A percentile compares a stretch with the other conserved stretches of the same genome.
phyloP scores from a whole-genome alignment of 805 yeast species.

The Hanseniaspora osmophila region DNA sequence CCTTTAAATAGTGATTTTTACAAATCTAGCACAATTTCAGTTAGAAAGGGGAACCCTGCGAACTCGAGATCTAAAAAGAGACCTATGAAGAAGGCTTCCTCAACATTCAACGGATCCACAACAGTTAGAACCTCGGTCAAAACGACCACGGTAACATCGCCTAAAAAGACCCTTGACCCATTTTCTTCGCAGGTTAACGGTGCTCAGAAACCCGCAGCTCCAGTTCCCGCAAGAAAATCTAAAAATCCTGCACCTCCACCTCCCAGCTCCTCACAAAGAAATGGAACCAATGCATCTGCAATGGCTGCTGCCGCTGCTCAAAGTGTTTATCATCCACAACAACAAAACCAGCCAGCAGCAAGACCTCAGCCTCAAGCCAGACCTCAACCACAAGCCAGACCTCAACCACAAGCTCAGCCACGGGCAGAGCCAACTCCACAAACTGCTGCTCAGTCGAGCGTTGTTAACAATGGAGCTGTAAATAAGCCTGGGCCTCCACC shows the following conservation, averaged over 20 bases:
- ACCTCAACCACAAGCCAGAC: slow-evolving; percentile 17
- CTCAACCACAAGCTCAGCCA: slow-evolving; percentile 10
- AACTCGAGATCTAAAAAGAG: slow-evolving; percentile 54
- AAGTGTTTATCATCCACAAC: slow-evolving; percentile 19
- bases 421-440: slow-evolving; percentile 8
- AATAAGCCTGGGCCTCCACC: slow-evolving; percentile 40
- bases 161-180: slow-evolving; percentile 29
- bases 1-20: slow-evolving; percentile 60
- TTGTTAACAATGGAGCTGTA: slow-evolving; percentile 10
- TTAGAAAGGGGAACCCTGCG: slow-evolving; percentile 66
- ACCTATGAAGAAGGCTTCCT: slow-evolving; percentile 42
- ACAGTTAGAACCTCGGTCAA: slow-evolving; percentile 18
- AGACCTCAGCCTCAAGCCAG: slow-evolving; percentile 36
- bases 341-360: slow-evolving; percentile 48
- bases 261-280: slow-evolving; percentile 14
- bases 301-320: slow-evolving; percentile 30
- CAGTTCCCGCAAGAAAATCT: slow-evolving; percentile 14
- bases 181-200: slow-evolving; percentile 11
- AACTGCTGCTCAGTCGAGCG: slow-evolving; percentile 13
- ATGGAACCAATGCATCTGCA: slow-evolving; percentile 11
- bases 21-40: slow-evolving; percentile 79
- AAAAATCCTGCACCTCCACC: slow-evolving; percentile 26
- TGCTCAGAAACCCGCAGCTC: slow-evolving; percentile 14
- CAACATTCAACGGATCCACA: slow-evolving; percentile 10
- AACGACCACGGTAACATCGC: slow-evolving; percentile 31